These are phyloP conservation scores for Apophysomyces ossiformis DNA, from an alignment of 371 early-diverging fungal genomes.

Conservation along the genomic window DNA sequence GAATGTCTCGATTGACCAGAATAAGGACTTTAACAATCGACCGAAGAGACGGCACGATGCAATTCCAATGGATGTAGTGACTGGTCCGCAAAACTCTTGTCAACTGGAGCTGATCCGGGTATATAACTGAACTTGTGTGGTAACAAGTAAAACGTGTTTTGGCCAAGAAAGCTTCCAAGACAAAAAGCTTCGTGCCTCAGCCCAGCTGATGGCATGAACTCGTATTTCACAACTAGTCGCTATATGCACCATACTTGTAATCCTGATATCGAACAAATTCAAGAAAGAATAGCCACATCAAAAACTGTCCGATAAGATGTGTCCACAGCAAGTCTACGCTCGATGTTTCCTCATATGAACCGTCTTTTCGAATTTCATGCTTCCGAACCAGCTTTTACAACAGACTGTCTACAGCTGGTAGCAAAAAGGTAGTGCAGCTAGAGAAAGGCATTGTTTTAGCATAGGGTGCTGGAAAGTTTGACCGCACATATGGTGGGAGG, in stretches of 20 bases:
- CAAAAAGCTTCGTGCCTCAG: too few relatives aligned
- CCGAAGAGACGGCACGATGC: neutral
- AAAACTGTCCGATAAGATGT: neutral
- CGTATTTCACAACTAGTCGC: too few relatives aligned
- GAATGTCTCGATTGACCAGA: neutral
- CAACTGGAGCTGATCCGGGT: neutral
- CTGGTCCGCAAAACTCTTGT: neutral
- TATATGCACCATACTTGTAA: too few relatives aligned
- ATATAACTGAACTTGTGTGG: neutral
- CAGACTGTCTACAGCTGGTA: neutral
- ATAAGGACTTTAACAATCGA: neutral
- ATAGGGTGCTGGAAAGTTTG: neutral
- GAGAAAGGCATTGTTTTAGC: neutral
- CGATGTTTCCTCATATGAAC: neutral
- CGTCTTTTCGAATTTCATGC: neutral
- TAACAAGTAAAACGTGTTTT: neutral
- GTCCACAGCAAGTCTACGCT: neutral
- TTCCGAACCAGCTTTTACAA: too few relatives aligned
- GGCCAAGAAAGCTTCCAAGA: too few relatives aligned
- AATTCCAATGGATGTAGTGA: neutral
- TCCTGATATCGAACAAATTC: too few relatives aligned
- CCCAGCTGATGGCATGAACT: too few relatives aligned
- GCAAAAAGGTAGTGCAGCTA: neutral
- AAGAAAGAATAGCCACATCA: too few relatives aligned
- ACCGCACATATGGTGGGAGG: neutral